Evolutionary conservation across 306 rosid genomes (phyloP).

Genomic region (Fragaria iinumae): DNA sequence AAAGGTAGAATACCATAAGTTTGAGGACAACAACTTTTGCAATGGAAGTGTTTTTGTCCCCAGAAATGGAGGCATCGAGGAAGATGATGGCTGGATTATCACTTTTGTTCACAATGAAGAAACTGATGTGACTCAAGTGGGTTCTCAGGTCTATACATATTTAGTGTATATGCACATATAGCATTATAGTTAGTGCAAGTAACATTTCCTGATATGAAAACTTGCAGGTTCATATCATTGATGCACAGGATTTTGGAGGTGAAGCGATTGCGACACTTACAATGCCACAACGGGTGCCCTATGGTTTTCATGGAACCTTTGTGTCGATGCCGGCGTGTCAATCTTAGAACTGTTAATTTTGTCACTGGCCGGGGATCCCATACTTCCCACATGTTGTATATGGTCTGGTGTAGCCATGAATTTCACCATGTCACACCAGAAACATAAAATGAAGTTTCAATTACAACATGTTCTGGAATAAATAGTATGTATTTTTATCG

Average conservation of each 20-base stretch:
- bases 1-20: constrained; percentile 53
- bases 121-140: constrained; percentile 39
- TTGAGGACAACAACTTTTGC: constrained; percentile 57
- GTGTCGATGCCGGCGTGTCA: constrained; percentile 7
- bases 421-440: neutral
- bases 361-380: no score
- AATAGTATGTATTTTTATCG: neutral
- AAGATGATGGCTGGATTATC: constrained; percentile 83
- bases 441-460: neutral
- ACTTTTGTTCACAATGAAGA: constrained; percentile 68
- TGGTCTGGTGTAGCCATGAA: no score
- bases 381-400: no score
- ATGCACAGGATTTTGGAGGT: constrained; percentile 26
- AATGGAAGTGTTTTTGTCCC: constrained; percentile 57
- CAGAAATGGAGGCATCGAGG: constrained; percentile 40
- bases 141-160: neutral
- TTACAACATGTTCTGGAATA: neutral
- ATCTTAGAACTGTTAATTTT: neutral
- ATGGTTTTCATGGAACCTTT: constrained; percentile 40
- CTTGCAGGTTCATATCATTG: constrained; percentile 30
- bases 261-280: constrained; percentile 31
- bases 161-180: neutral
- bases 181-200: neutral
- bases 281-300: constrained; percentile 36
- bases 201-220: neutral